These are phyloP conservation scores for Biscogniauxia mediterranea DNA, from an alignment of 2,329 filamentous ascomycete genomes.

Conservation along the genomic window DNA sequence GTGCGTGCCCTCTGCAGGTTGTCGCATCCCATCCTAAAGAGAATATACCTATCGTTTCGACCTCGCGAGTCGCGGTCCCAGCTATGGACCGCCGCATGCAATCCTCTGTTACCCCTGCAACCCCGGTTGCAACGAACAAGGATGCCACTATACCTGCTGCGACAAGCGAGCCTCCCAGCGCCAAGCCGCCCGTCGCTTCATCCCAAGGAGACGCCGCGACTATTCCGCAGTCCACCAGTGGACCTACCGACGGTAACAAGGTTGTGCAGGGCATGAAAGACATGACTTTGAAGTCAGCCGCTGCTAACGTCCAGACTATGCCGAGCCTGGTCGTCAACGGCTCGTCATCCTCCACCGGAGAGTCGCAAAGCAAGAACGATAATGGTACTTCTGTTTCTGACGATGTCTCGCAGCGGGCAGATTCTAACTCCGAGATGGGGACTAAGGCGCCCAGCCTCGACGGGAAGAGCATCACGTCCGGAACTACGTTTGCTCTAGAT, in stretches of 20 bases:
- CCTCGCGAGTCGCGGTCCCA: constrained; percentile 32
- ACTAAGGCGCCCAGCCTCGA: constrained; percentile 89
- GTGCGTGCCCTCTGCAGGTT: constrained; percentile 22
- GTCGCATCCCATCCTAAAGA: constrained; percentile 34
- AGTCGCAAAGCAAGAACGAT: constrained; percentile 32
- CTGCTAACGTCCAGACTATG: constrained; percentile 24
- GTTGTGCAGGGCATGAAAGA: constrained; percentile 22
- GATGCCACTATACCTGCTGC: constrained; percentile 15
- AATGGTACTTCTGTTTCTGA: constrained; percentile 44
- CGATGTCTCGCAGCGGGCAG: constrained; percentile 55
- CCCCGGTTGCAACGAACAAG: constrained; percentile 18
- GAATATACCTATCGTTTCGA: constrained; percentile 21
- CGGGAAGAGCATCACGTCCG: constrained; percentile 90
- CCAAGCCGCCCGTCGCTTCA: constrained; percentile 17
- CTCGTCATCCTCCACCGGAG: constrained; percentile 40
- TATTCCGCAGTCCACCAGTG: constrained; percentile 6
- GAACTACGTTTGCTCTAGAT: constrained; percentile 92
- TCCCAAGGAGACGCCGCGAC: constrained; percentile 14
- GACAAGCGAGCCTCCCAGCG: constrained; percentile 16
- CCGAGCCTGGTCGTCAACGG: constrained; percentile 51
- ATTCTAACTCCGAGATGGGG: constrained; percentile 62
- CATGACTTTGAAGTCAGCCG: constrained; percentile 18
- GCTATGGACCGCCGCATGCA: constrained; percentile 30
- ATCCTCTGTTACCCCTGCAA: constrained; percentile 17
- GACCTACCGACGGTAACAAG: constrained; percentile 17